Evolutionary conservation across 805 yeast genomes (phyloP).

Genomic region (Lachancea fermentati): DNA sequence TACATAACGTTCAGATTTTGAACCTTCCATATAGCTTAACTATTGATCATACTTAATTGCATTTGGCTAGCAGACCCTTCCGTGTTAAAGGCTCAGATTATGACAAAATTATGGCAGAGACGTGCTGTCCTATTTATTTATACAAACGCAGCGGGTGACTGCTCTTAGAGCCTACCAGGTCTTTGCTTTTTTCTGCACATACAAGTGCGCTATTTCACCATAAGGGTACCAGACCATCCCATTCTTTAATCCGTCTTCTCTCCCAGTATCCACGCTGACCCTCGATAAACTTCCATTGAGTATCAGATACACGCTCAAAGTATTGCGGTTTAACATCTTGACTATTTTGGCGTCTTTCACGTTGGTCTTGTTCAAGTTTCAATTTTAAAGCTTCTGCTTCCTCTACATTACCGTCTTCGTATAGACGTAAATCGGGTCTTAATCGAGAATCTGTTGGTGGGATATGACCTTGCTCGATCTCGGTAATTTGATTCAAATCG

Average conservation of each 20-base stretch:
- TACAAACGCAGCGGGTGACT: too few species aligned
- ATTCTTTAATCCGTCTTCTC: conserved; percentile 56
- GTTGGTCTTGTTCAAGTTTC: conserved; percentile 70
- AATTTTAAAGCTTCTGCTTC: conserved; percentile 68
- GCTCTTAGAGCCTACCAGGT: background rate
- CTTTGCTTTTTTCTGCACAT: background rate
- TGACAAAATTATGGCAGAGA: too few species aligned
- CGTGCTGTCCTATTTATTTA: too few species aligned
- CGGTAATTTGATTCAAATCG: conserved; percentile 71
- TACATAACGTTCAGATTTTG: too few species aligned
- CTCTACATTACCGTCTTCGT: conserved; percentile 64
- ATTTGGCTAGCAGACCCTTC: too few species aligned
- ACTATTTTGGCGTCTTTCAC: conserved; percentile 60
- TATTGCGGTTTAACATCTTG: conserved; percentile 54
- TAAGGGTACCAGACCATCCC: conserved; percentile 50
- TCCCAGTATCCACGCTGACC: conserved; percentile 76
- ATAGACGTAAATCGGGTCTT: conserved; percentile 76
- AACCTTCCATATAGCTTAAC: too few species aligned
- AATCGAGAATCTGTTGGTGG: conserved; percentile 87
- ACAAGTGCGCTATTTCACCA: conserved; percentile 40
- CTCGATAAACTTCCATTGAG: conserved; percentile 48
- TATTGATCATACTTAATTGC: too few species aligned
- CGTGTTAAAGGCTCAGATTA: too few species aligned
- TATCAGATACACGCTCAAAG: conserved; percentile 42
- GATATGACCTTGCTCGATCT: conserved; percentile 53